Evolutionary conservation across 495 filamentous ascomycete genomes (phyloP).

Genomic region (Penicillium paxilli): DNA sequence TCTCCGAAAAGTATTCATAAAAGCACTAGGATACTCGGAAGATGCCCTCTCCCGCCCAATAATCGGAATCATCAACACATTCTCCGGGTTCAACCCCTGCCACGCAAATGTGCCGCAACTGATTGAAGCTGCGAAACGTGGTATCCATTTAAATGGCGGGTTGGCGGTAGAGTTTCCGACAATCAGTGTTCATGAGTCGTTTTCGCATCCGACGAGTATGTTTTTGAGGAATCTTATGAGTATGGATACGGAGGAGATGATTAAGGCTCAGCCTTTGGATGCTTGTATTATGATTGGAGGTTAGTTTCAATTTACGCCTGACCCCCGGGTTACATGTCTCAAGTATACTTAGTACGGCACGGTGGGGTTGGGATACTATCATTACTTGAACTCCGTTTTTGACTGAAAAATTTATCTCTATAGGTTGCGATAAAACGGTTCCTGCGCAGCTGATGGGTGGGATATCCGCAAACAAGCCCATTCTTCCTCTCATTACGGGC

Average conservation of each 20-base stretch:
- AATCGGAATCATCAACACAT: constrained; percentile 66
- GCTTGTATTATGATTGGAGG: constrained; percentile 65
- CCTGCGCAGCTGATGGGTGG: constrained; percentile 70
- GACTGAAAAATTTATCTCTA: neutral
- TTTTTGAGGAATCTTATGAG: constrained; percentile 68
- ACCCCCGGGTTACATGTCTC: too few relatives aligned
- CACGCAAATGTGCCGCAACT: constrained; percentile 68
- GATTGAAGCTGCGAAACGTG: constrained; percentile 63
- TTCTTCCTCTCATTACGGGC: constrained; percentile 62
- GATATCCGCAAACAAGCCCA: constrained; percentile 67
- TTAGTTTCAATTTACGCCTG: too few relatives aligned
- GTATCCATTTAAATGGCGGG: constrained; percentile 60
- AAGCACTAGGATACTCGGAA: constrained; percentile 66
- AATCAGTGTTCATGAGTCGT: constrained; percentile 63
- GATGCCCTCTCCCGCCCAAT: constrained; percentile 65
- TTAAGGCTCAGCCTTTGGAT: constrained; percentile 63
- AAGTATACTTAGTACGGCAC: too few relatives aligned
- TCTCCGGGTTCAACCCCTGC: constrained; percentile 67
- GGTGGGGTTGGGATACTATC: too few relatives aligned
- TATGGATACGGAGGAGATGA: constrained; percentile 75
- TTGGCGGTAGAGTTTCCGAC: constrained; percentile 67
- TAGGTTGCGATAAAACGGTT: constrained; percentile 67
- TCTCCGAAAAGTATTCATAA: constrained; percentile 70
- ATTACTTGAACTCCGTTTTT: too few relatives aligned
- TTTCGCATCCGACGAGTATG: constrained; percentile 68